Percentiles rank a stretch among this genome's conserved stretches.
Conservation (phyloP, 1,139 yeast genomes). For the Geotrichum candidum region DNA sequence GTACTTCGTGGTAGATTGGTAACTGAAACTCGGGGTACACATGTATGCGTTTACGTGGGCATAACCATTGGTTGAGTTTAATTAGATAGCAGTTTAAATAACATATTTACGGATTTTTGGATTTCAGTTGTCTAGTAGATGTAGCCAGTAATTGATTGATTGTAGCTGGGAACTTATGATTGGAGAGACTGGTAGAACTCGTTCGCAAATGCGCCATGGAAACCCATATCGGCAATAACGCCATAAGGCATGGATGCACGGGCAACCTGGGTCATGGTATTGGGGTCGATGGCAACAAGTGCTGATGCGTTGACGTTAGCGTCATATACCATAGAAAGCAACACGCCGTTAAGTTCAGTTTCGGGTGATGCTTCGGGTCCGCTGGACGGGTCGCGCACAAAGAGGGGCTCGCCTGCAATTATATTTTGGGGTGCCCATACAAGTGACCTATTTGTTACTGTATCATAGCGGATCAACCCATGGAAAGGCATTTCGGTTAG, state of each 20-base stretch:
- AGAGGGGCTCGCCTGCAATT: conserved; percentile 22
- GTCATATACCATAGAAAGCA: conserved; percentile 19
- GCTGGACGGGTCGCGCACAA: conserved; percentile 18
- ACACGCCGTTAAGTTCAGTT: conserved; percentile 18
- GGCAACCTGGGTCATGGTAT: conserved; percentile 18
- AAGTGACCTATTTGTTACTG: conserved; percentile 3
- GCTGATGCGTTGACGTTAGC: conserved; percentile 15
- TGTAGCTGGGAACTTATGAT: background rate
- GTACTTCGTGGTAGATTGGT: no score
- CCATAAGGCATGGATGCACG: conserved; percentile 18
- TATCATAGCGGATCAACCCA: conserved; percentile 18
- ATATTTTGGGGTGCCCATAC: conserved; percentile 17
- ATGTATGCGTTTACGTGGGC: no score
- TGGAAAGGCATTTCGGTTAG: conserved; percentile 14
- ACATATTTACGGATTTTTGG: no score
- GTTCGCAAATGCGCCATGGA: conserved; percentile 23
- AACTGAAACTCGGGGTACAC: no score
- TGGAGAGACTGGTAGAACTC: background rate
- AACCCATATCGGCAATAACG: conserved; percentile 20
- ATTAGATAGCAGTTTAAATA: no score
- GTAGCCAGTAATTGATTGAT: background rate
- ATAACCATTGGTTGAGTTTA: no score
- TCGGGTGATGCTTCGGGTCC: conserved; percentile 6
- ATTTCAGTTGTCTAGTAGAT: no score
- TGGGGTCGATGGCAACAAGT: conserved; percentile 19